Evolutionary conservation across 2,329 filamentous ascomycete genomes (phyloP).

Genomic region (Fusarium sp.): DNA sequence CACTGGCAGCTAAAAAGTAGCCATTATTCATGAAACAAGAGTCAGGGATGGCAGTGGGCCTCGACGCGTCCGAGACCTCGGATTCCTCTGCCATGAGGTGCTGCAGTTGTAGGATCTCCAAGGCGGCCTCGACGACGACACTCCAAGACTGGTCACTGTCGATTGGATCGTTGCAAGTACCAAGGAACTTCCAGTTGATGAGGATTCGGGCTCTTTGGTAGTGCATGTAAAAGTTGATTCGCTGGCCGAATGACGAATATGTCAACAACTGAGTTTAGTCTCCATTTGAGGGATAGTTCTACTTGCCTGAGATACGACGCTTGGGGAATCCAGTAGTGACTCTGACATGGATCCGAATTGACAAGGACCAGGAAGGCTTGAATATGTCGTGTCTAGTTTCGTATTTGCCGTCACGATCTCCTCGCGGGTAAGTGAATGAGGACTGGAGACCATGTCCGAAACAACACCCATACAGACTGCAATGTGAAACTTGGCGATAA

Average conservation of each 20-base stretch:
- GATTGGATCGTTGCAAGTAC: neutral
- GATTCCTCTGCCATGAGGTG: neutral
- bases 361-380: neutral
- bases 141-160: neutral
- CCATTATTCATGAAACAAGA: neutral
- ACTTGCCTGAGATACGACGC: neutral
- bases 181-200: neutral
- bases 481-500: neutral
- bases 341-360: neutral
- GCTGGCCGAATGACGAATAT: rapidly evolving
- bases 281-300: neutral
- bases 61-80: neutral
- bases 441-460: neutral
- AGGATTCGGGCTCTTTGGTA: neutral
- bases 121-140: neutral
- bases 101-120: neutral
- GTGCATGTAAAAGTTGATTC: neutral
- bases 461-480: neutral
- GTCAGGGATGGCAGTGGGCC: neutral
- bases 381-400: neutral
- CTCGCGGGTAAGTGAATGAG: neutral
- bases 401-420: neutral
- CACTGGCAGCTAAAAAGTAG: neutral
- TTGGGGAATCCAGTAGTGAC: neutral
- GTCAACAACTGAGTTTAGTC: neutral